Percentiles rank a stretch among this genome's conserved stretches.
phyloP scores from a whole-genome alignment of 1,139 yeast genomes.

The Saccharomyces hybrid region DNA sequence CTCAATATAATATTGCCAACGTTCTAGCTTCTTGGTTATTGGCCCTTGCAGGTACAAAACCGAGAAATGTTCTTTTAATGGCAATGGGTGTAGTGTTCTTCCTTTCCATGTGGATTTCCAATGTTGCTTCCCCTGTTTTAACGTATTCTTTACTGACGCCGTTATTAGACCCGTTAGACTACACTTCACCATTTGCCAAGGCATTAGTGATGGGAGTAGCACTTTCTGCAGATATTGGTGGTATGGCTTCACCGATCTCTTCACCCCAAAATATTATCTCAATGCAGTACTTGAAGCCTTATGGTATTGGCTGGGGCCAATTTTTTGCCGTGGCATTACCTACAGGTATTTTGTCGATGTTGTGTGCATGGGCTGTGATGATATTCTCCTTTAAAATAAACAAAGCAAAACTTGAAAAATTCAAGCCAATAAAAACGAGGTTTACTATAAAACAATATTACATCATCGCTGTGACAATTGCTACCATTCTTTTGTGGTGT shows the following conservation, averaged over 20 bases:
- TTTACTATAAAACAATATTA: constrained; percentile 60
- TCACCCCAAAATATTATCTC: constrained; percentile 75
- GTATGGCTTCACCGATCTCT: constrained; percentile 76
- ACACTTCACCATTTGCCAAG: constrained; percentile 52
- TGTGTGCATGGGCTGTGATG: constrained; percentile 53
- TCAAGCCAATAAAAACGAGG: constrained; percentile 52
- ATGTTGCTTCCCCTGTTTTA: constrained; percentile 71
- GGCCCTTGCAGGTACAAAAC: constrained; percentile 58
- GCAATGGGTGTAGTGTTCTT: constrained; percentile 63
- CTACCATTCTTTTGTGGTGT: constrained; percentile 67
- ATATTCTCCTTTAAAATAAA: constrained; percentile 46
- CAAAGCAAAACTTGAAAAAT: constrained; percentile 36
- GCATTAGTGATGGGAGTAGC: constrained; percentile 68
- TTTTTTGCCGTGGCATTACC: constrained; percentile 68
- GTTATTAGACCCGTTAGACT: constrained; percentile 52
- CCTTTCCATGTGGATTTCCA: constrained; percentile 72
- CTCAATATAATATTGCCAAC: constrained; percentile 63
- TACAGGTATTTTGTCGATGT: constrained; percentile 46
- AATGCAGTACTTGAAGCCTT: constrained; percentile 56
- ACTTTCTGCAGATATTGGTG: constrained; percentile 63
- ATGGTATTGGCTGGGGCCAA: constrained; percentile 65
- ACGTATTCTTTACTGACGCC: constrained; percentile 64
- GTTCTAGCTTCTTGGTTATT: constrained; percentile 58
- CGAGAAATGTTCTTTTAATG: constrained; percentile 52
- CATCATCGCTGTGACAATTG: constrained; percentile 42